Evolutionary conservation across 805 yeast species (phyloP), one percentile per base, ranked within the genome.

Genomic region (Candida sakaeoensis): DNA sequence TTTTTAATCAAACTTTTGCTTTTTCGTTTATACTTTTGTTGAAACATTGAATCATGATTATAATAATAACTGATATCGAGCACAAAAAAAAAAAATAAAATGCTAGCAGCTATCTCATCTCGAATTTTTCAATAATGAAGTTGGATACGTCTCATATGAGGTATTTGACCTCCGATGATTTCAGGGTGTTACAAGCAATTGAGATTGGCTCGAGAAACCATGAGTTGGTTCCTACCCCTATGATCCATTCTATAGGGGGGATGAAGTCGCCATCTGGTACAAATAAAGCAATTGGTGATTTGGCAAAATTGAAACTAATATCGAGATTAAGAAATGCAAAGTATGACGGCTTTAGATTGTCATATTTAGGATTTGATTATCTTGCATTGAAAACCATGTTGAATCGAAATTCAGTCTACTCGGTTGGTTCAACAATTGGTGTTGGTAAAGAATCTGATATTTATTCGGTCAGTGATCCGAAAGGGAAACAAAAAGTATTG

Each of bases 371-470:
- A 3, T 86, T 81, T 61, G 99, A 93, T 62, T 93, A 86, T 57
- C 71, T 93, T 48, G 98, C 98, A 0, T 70, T 93, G 48, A 88
- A 83, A 60, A 75, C 95, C 7, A 78, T 93, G 80, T 69, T 85
- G 47, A 84, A 82, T 53, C 72, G 88, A 49, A 79, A 81, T 30
- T 73, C 87, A 0, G 57, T 93, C 8, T 81, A 81, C 52, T 82
- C 91, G 1, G 76, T 91, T 12, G 97, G 96, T 13, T 73, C 82
- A 33, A 85, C 84, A 8, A 89, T 91, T 50, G 99, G 98, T 44
- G 96, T 93, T 37, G 99, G 99, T 53, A 93, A 93, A 57, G 99
- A 93, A 62, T 89, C 97, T 2, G 99, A 93, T 65, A 90, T 93
- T 53, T 88, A 84, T 60, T 75, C 90, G 9, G 90, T 85, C 1